Evolutionary conservation across 148 eudicot genomes (phyloP).

Genomic region (Arbutus unedo): DNA sequence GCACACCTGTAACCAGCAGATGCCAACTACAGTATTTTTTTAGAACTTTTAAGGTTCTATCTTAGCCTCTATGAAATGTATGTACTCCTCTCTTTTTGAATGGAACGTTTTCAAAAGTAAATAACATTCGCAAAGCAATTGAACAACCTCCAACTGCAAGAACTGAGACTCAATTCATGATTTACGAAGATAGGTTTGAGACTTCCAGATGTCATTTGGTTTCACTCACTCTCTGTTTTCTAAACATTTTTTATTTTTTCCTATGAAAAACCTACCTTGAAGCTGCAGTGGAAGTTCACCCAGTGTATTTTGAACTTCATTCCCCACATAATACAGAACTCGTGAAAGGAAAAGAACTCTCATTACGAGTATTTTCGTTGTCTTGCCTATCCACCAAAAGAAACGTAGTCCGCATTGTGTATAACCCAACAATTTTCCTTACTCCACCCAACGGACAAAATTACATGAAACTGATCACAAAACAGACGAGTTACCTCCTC

Average conservation of each 20-base stretch:
- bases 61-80: background rate
- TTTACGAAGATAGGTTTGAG: background rate
- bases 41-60: background rate
- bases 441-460: background rate
- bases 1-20: background rate
- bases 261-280: background rate
- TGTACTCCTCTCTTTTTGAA: background rate
- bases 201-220: background rate
- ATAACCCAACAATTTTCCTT: background rate
- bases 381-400: background rate
- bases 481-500: background rate
- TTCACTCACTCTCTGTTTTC: background rate
- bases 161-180: background rate
- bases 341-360: background rate
- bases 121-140: background rate
- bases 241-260: background rate
- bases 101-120: background rate
- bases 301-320: background rate
- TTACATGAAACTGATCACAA: background rate
- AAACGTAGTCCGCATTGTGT: background rate
- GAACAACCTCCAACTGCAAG: background rate
- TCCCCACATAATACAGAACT: background rate
- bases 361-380: background rate
- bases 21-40: background rate
- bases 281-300: background rate